A percentile compares a stretch with the other conserved stretches of the same genome.
These are phyloP conservation scores for Verticillium klebahnii DNA, from an alignment of 2,329 filamentous ascomycete species.

Conservation along the genomic window DNA sequence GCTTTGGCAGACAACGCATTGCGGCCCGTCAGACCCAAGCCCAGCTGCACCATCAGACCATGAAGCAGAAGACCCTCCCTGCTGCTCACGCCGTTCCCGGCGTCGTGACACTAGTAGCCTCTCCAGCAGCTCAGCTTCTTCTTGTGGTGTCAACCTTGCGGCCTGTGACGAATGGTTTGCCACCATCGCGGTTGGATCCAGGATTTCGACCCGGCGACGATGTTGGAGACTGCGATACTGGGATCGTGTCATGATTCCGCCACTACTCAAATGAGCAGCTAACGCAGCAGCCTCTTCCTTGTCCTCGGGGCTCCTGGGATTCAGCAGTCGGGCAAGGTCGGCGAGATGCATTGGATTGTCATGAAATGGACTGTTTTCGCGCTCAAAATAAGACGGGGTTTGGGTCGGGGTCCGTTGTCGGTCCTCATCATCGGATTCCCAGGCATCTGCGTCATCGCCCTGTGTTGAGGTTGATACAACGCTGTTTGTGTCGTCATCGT, in stretches of 20 bases:
- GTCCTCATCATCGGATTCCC: slow-evolving; percentile 41
- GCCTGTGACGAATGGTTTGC: slow-evolving; percentile 20
- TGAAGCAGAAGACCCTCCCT: slow-evolving; percentile 23
- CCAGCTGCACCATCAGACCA: slow-evolving; percentile 72
- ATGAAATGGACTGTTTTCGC: slow-evolving; percentile 51
- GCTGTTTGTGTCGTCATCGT: slow-evolving; percentile 73
- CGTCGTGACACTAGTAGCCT: slow-evolving; percentile 54
- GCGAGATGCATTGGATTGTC: slow-evolving; percentile 61
- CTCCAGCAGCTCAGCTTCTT: slow-evolving; percentile 58
- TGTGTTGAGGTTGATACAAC: slow-evolving; percentile 59
- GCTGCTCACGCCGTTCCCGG: slow-evolving; percentile 10
- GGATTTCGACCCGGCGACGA: slow-evolving; percentile 63
- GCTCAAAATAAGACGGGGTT: slow-evolving; percentile 39
- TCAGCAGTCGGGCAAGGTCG: slow-evolving; percentile 74
- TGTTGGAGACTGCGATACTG: slow-evolving; percentile 66
- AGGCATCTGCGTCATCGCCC: slow-evolving; percentile 39
- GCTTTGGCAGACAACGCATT: slow-evolving; percentile 90
- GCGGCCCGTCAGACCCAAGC: slow-evolving; percentile 66
- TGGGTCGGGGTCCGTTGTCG: slow-evolving; percentile 71
- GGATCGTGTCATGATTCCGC: slow-evolving; percentile 75
- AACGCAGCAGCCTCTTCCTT: slow-evolving; percentile 76
- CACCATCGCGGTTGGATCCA: slow-evolving; percentile 42
- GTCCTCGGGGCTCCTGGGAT: slow-evolving; percentile 73
- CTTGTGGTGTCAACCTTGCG: slow-evolving; percentile 46
- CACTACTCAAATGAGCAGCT: slow-evolving; percentile 70